Evolutionary conservation across 805 yeast species (phyloP), one percentile per base, ranked within the genome.

Genomic region (Sugiyamaella smithiae): DNA sequence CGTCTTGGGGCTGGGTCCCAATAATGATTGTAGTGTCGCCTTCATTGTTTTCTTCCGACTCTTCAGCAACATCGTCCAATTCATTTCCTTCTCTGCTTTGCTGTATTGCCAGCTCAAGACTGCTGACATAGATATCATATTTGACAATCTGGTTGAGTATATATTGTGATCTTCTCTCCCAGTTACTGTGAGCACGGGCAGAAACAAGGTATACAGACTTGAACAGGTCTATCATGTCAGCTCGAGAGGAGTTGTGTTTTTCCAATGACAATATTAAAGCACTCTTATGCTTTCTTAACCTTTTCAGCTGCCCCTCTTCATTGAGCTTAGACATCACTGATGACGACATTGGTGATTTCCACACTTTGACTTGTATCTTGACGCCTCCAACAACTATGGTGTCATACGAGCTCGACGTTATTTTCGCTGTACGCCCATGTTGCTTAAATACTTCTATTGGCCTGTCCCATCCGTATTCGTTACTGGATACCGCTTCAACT

Each of bases 401-500:
- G 23, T 56, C 59, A 22, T 26, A 40, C 7, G 52, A 28, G 4
- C 41, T 42, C 11, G 57, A 47, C 7, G 36, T n/a, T 14, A 55
- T 37, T 5, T 9, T 11, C 12, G 45, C 45, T n/a, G 17, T 19
- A 4, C 14, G 16, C 14, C 25, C 29, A 5, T 31, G 31, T 22
- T 28, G n/a, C 12, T 12, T 16, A 29, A 17, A 9, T 25, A 49
- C 5, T 38, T 49, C 49, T 6, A 56, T 17, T 7, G 59, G 60
- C 28, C 35, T 19, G 42, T 40, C 66, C 96, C 96, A 88, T 4
- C 96, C 96, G 62, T 81, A 88, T 62, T 88, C 95, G 32, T 81
- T 75, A 45, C 71, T 75, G 1, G 91, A 81, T 1, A 88, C 81
- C 28, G 85, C 74, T 55, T 84, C 81, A 46, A 81, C 82, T 7